Conservation (phyloP, 441 rosid species). For the Mallotus repandus region DNA sequence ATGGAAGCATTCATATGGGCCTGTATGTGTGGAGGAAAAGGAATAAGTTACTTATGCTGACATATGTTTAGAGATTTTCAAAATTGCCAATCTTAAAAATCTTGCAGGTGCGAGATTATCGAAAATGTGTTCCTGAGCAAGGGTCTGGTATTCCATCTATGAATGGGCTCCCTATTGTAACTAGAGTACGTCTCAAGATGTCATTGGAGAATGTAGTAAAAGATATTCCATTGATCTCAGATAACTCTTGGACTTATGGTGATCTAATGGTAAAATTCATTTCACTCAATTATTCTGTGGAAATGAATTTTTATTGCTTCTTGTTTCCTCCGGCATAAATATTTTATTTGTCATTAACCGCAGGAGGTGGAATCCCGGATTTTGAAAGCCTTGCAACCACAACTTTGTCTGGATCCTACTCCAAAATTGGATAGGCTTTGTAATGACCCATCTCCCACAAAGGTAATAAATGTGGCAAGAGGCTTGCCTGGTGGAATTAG, state of each 20-base stretch:
- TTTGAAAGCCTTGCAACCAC: slow-evolving; percentile 90
- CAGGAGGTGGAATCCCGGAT: slow-evolving; percentile 97
- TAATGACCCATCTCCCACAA: slow-evolving; percentile 43
- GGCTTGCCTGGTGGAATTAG: slow-evolving; percentile 15
- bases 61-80: slow-evolving; percentile 2
- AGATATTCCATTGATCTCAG: slow-evolving; percentile 82
- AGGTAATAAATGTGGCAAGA: slow-evolving; percentile 43
- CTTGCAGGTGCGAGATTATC: slow-evolving; percentile 83
- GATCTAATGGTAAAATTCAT: slow-evolving; percentile 77
- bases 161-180: slow-evolving; percentile 49
- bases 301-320: slow-evolving; percentile 1
- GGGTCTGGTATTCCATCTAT: slow-evolving; percentile 37
- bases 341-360: slow-evolving; percentile 21
- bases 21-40: not conserved
- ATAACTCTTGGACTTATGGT: slow-evolving; percentile 90
- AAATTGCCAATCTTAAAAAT: slow-evolving; percentile 19
- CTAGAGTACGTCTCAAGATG: slow-evolving; percentile 69
- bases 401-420: slow-evolving; percentile 84
- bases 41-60: slow-evolving; percentile 10
- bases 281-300: slow-evolving; percentile 14
- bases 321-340: not conserved
- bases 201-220: slow-evolving; percentile 91
- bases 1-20: slow-evolving; percentile 8
- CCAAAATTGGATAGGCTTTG: slow-evolving; percentile 88
- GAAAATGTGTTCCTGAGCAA: slow-evolving; percentile 54